Evolutionary conservation across 495 filamentous ascomycete species (phyloP).

Genomic region (Acidiella bohemica): DNA sequence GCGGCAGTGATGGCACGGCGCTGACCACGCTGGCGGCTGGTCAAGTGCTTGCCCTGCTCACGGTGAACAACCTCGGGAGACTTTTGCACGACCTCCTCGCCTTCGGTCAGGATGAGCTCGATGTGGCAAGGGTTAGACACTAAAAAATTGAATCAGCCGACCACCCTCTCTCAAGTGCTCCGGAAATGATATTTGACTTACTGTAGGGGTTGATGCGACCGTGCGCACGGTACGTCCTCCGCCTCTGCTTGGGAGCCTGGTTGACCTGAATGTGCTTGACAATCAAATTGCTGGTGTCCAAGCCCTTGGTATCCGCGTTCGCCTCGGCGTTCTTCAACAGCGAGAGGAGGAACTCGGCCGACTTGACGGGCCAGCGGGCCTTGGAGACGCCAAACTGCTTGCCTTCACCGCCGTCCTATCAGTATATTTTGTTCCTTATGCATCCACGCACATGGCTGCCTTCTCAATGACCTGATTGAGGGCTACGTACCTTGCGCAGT

Average conservation of each 20-base stretch:
- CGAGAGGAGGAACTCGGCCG: conserved; percentile 89
- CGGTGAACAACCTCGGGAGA: conserved; percentile 48
- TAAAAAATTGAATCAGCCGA: conserved; percentile 99
- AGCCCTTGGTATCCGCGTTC: conserved; percentile 97
- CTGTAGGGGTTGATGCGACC: conserved; percentile 50
- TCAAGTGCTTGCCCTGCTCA: conserved; percentile 47
- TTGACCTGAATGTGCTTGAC: conserved; percentile 99
- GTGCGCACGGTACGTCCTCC: conserved; percentile 98
- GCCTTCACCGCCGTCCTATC: conserved; percentile 41
- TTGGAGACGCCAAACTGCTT: conserved; percentile 95
- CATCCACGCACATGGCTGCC: neutral
- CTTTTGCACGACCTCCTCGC: conserved; percentile 82
- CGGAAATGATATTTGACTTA: too few species aligned
- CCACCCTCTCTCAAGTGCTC: too few species aligned
- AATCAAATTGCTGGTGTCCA: conserved; percentile 89
- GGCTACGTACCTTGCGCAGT: conserved; percentile 94
- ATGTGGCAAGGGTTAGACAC: conserved; percentile 99
- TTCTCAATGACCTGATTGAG: too few species aligned
- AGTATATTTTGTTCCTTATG: conserved; percentile 2
- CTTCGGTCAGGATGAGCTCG: conserved; percentile 97
- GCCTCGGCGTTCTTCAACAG: conserved; percentile 98
- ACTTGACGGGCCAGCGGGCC: conserved; percentile 98
- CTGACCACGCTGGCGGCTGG: conserved; percentile 75
- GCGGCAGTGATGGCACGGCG: conserved; percentile 64
- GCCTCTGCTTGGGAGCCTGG: conserved; percentile 95